These are phyloP conservation scores for Nigrospora osmanthi DNA, from an alignment of 2,329 filamentous ascomycete genomes.

Conservation along the genomic window DNA sequence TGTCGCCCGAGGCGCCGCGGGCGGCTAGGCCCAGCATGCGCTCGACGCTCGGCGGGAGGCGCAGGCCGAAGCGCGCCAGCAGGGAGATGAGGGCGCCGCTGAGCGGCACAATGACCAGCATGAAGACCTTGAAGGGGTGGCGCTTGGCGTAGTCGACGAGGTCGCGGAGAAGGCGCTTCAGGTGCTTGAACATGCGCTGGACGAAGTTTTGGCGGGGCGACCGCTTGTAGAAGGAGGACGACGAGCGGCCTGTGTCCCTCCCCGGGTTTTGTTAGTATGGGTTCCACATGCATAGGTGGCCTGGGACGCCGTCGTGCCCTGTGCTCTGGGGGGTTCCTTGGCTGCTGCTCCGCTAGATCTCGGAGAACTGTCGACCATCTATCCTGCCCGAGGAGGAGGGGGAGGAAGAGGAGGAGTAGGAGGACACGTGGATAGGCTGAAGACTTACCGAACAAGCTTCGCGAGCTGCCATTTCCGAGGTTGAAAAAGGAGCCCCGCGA, in stretches of 20 bases:
- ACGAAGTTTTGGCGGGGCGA: constrained; percentile 77
- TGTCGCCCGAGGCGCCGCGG: constrained; percentile 37
- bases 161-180: constrained; percentile 73
- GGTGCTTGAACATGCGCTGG: constrained; percentile 61
- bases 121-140: constrained; percentile 81
- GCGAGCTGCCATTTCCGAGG: constrained; percentile 20
- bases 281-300: no score
- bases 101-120: constrained; percentile 80
- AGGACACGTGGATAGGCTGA: no score
- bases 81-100: constrained; percentile 75
- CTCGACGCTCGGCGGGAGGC: constrained; percentile 59
- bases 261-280: neutral
- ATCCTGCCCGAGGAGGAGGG: no score
- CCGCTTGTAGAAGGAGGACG: constrained; percentile 67
- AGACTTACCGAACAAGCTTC: constrained; percentile 19
- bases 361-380: no score
- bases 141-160: constrained; percentile 73
- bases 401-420: no score
- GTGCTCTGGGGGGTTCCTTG: no score
- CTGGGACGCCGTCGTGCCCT: no score
- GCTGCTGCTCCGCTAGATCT: no score
- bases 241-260: constrained; percentile 34
- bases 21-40: constrained; percentile 48
- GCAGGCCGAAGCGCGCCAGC: constrained; percentile 70
- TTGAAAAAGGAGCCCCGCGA: constrained; percentile 17